A percentile compares a stretch with the other conserved stretches of the same genome.
These are phyloP conservation scores for Epichloe bromicola DNA, from an alignment of 2,329 filamentous ascomycete genomes.

Conservation along the genomic window DNA sequence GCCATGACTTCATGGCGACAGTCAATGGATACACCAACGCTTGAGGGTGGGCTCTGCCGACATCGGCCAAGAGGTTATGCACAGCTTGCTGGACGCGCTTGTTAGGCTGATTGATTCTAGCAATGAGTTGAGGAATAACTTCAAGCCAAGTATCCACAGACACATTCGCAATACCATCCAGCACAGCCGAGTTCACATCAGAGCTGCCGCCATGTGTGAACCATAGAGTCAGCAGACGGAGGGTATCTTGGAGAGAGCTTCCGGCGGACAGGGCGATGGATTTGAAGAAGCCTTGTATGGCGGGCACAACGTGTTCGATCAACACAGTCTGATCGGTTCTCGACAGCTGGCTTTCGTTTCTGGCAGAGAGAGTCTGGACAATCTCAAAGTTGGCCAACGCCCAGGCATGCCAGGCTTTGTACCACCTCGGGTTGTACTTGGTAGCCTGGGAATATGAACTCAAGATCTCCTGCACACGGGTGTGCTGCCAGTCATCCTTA, in stretches of 20 bases:
- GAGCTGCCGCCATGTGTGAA: constrained; percentile 82
- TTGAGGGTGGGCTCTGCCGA: constrained; percentile 89
- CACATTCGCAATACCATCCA: constrained; percentile 80
- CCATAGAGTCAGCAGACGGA: constrained; percentile 88
- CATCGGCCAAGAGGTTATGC: constrained; percentile 81
- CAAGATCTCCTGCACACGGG: constrained; percentile 76
- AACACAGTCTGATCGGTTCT: constrained; percentile 50
- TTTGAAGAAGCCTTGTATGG: constrained; percentile 91
- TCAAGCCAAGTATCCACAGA: constrained; percentile 98
- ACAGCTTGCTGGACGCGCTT: constrained; percentile 77
- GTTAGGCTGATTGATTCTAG: constrained; percentile 93
- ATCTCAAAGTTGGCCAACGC: constrained; percentile 97
- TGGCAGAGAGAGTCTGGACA: constrained; percentile 65
- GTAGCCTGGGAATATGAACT: constrained; percentile 87
- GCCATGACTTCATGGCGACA: constrained; percentile 89
- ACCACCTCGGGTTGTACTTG: constrained; percentile 87
- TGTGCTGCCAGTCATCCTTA: constrained; percentile 78
- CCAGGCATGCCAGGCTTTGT: constrained; percentile 99
- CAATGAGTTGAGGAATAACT: constrained; percentile 94
- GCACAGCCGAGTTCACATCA: constrained; percentile 80
- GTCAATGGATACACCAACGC: constrained; percentile 94
- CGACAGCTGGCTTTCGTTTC: constrained; percentile 40
- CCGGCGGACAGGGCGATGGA: constrained; percentile 86
- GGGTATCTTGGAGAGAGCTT: constrained; percentile 89
- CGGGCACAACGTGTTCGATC: constrained; percentile 82